Conservation (phyloP, 202 grass and related monocot genomes). For the Carex arenaria region DNA sequence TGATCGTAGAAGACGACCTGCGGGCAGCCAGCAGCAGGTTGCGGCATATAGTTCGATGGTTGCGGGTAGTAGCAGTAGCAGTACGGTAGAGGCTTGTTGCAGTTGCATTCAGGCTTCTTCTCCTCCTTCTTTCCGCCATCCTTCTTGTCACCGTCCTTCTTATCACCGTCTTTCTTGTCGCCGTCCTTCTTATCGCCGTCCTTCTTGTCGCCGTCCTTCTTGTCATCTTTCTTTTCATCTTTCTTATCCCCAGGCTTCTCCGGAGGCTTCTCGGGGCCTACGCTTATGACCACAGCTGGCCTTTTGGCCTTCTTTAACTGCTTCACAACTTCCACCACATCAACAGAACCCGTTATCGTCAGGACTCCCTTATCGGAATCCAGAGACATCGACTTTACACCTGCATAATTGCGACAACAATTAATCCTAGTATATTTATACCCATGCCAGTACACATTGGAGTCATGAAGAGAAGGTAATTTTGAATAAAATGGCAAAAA, state of each 20-base stretch:
- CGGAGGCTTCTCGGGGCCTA: constrained; percentile 40
- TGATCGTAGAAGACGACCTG: background rate
- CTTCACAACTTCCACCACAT: constrained; percentile 49
- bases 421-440: background rate
- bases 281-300: constrained; percentile 31
- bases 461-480: background rate
- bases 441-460: background rate
- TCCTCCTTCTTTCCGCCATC: background rate
- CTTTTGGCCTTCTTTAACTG: constrained; percentile 43
- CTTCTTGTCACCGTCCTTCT: background rate
- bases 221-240: constrained; percentile 13
- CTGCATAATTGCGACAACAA: constrained; percentile 9
- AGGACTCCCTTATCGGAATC: constrained; percentile 57
- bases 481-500: background rate
- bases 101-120: background rate
- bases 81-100: background rate
- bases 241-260: constrained; percentile 25
- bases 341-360: constrained; percentile 59
- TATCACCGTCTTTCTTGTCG: background rate
- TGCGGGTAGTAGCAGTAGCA: background rate
- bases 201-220: background rate
- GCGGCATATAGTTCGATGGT: background rate
- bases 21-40: background rate
- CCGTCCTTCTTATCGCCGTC: background rate
- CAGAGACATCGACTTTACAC: constrained; percentile 56